These are phyloP conservation scores for Calonectria hongkongensis DNA, from an alignment of 2,329 filamentous ascomycete species.

Conservation along the genomic window DNA sequence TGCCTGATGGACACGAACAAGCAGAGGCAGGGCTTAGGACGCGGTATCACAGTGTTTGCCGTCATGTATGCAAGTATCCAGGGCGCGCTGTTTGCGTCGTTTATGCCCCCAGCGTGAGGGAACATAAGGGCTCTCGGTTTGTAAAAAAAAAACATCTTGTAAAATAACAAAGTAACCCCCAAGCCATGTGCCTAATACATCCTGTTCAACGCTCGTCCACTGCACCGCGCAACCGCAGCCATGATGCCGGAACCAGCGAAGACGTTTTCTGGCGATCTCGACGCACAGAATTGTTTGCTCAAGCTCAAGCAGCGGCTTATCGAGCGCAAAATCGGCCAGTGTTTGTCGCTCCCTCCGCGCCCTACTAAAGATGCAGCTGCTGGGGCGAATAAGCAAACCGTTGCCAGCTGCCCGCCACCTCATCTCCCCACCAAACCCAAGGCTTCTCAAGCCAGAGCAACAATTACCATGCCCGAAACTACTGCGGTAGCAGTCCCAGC, in stretches of 20 bases:
- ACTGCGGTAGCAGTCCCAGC: background rate
- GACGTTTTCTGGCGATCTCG: background rate
- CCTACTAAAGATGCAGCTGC: background rate
- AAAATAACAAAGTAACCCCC: background rate
- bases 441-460: no score
- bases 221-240: background rate
- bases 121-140: background rate
- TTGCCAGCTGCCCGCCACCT: background rate
- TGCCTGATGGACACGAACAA: slow-evolving; percentile 61
- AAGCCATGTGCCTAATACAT: background rate
- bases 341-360: background rate
- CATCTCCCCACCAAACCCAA: background rate
- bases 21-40: slow-evolving; percentile 57
- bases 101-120: slow-evolving; percentile 87
- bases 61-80: slow-evolving; percentile 90
- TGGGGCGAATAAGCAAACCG: background rate
- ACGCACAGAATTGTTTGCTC: background rate
- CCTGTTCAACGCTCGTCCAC: no score
- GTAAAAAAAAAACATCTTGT: slow-evolving; percentile 5
- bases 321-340: background rate
- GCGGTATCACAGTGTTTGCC: slow-evolving; percentile 77
- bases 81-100: slow-evolving; percentile 88
- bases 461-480: background rate
- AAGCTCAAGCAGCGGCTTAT: background rate
- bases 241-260: background rate